Base-by-base conservation (phyloP, 2,329 filamentous ascomycete species). In the Geosmithia putterillii region DNA sequence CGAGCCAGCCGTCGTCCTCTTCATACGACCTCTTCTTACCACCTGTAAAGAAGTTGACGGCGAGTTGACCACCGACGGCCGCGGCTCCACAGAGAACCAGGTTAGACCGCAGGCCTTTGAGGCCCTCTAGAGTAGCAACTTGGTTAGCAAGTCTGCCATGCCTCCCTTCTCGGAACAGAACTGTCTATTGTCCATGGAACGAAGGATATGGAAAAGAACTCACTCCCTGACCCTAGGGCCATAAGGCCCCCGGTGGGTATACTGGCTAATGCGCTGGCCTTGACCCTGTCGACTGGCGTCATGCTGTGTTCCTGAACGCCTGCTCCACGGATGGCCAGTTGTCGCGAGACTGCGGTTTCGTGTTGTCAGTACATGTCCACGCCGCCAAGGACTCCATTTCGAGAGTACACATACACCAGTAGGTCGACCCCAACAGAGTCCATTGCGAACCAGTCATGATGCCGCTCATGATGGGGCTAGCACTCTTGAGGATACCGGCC, bases 381-480 rank as follows among this genome's bases (percentile, higher is more conserved):
- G 28, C 10, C 3, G 28, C 28, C 18, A 21, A 8, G 19, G 8
- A 6, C 3, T 18, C 37, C 22, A 19, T 20, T 21, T 12, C 28
- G 3, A 12, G 15, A 14, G 19, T 22, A 20, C 7, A 21, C 37
- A 39, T 67, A 80, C 83, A 81, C 71, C 81, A 90, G 57, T 81
- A 95, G 15, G 77, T 83, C 40, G 74, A 77, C 32, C 86, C 86
- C 35, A 94, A 71, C 37, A 76, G 72, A 60, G 86, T 86, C 76
- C 86, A 95, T 63, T 94, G 87, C 36, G 86, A 67, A 17, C 86
- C 83, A 19, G 82, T 80, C 34, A 81, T 73, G 12, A 82, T 52
- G 1, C 86, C 81, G 62, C 87, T 90, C 7, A 90, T 62, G 2
- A 78, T 71, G 4, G 85, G 81, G 14, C 74, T 76, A 19, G 68